Base-by-base conservation (phyloP, 2,329 filamentous ascomycete species). In the Xylaria arbuscula region DNA sequence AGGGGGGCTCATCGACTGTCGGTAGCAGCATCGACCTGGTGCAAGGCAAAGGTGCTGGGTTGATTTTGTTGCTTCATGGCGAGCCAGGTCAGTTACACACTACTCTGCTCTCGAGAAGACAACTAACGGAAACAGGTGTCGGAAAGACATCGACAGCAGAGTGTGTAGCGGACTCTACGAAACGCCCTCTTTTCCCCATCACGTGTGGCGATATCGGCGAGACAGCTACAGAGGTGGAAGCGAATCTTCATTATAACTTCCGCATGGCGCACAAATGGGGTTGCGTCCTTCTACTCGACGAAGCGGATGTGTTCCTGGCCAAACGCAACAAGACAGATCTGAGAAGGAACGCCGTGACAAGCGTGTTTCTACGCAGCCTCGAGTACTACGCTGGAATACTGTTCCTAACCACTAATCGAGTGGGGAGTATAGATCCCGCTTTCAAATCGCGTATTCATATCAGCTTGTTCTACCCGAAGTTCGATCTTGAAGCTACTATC, bases 271-370 rank as follows among this genome's bases (percentile, higher is more conserved):
- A 45, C n/a, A 45, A 45, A 45, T 45, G 40, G 40, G 40, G 28
- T 47, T 69, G 40, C n/a, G 40, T 45, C n/a, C 40, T 45, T 45
- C 40, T 45, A n/a, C 40, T 45, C 7, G 67, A 69, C 34, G 62
- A 69, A 32, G 62, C 67, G 28, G 67, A 66, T 47, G 62, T 69
- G 19, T 45, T 45, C 17, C 15, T 45, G 40, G 40, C 40, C 3
- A 45, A 45, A 6, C 40, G 40, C 15, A 45, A 45, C 15, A 45
- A 45, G 40, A 45, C 40, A 17, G 40, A 45, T 45, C 40, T 45
- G 15, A 45, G 40, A 17, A 15, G 40, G 17, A 45, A 45, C n/a
- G 40, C 40, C 17, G 40, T 45, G 3, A 45, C 40, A 45, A 45
- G 40, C 40, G 40, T 45, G 15, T 45, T 45, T 17, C 40, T 45